A percentile compares a stretch with the other conserved stretches of the same genome.
phyloP scores from a whole-genome alignment of 148 eudicot genomes.

The Chenopodium quinoa region DNA sequence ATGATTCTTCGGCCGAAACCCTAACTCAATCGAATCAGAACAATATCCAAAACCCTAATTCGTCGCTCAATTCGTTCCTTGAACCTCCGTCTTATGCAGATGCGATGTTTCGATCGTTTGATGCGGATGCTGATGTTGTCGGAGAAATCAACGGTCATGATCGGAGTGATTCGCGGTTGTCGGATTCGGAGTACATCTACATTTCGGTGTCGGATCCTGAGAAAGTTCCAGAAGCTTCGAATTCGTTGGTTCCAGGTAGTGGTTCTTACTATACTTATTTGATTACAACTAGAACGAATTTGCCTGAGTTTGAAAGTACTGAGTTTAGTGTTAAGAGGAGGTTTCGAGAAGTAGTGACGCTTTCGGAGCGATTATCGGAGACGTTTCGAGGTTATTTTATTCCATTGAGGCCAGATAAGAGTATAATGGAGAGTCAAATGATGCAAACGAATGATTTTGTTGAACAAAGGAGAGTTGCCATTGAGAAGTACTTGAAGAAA shows the following conservation, averaged over 20 bases:
- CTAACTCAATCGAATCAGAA: slow-evolving; percentile 18
- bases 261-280: slow-evolving; percentile 56
- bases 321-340: slow-evolving; percentile 74
- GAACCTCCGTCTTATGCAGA: slow-evolving; percentile 97
- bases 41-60: slow-evolving; percentile 20
- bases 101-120: slow-evolving; percentile 82
- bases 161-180: slow-evolving; percentile 20
- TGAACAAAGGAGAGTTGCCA: slow-evolving; percentile 68
- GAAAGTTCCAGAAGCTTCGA: slow-evolving; percentile 57
- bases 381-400: slow-evolving; percentile 69
- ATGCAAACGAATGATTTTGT: slow-evolving; percentile 95
- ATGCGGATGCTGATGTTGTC: slow-evolving; percentile 39
- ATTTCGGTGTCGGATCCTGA: slow-evolving; percentile 87
- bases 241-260: slow-evolving; percentile 72
- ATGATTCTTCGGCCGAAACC: slow-evolving; percentile 27
- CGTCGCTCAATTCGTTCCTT: slow-evolving; percentile 58
- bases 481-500: slow-evolving; percentile 77
- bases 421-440: slow-evolving; percentile 79
- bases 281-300: slow-evolving; percentile 65
- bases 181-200: slow-evolving; percentile 40
- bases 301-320: slow-evolving; percentile 48
- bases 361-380: slow-evolving; percentile 68
- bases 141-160: slow-evolving; percentile 45
- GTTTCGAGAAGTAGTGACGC: slow-evolving; percentile 73
- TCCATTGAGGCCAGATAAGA: slow-evolving; percentile 81